A percentile compares a stretch with the other conserved stretches of the same genome.
These are phyloP conservation scores for Scutellaria barbata DNA, from an alignment of 257 asterid genomes.

Conservation along the genomic window DNA sequence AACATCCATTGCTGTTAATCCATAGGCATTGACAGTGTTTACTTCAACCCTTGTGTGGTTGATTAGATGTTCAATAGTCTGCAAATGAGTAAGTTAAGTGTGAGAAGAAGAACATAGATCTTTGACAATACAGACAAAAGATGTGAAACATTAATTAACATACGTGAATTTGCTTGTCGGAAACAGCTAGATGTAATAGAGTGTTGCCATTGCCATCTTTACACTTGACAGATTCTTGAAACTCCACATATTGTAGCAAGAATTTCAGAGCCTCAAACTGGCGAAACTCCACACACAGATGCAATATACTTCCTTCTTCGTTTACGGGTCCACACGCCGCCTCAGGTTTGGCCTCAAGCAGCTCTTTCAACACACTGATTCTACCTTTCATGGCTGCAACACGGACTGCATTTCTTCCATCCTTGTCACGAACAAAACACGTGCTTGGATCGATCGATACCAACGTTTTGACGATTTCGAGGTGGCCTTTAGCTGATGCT, in stretches of 20 bases:
- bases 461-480: slow-evolving; percentile 4
- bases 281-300: slow-evolving; percentile 25
- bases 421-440: slow-evolving; percentile 18
- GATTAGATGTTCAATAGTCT: slow-evolving; percentile 4
- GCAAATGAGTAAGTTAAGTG: neutral
- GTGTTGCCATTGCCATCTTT: slow-evolving; percentile 16
- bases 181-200: slow-evolving; percentile 1
- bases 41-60: neutral
- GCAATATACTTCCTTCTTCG: slow-evolving; percentile 9
- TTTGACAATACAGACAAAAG: neutral
- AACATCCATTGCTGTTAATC: neutral
- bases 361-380: slow-evolving; percentile 6
- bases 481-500: slow-evolving; percentile 26
- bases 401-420: slow-evolving; percentile 30
- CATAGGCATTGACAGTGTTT: neutral
- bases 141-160: neutral
- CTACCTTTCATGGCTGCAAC: slow-evolving; percentile 32
- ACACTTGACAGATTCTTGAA: neutral
- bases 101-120: neutral
- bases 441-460: neutral
- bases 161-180: slow-evolving; percentile 15
- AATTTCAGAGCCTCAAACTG: slow-evolving; percentile 6
- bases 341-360: neutral
- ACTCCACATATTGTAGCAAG: neutral
- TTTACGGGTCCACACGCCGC: slow-evolving; percentile 13